Evolutionary conservation across 2,329 filamentous ascomycete species (phyloP).

Genomic region (Clonostachys sp.): DNA sequence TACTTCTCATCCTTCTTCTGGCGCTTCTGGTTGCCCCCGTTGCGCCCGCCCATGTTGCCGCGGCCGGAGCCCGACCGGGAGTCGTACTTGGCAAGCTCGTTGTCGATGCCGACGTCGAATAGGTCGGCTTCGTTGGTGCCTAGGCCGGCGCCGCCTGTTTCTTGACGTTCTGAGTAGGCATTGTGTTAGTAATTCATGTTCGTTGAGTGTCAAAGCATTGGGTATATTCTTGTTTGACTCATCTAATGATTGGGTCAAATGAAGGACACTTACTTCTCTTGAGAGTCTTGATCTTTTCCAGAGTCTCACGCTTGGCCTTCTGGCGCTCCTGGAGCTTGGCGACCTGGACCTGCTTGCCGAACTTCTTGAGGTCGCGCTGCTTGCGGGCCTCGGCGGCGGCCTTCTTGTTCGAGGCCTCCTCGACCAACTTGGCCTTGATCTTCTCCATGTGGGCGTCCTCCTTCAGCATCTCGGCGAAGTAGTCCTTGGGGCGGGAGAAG

Average conservation of each 20-base stretch:
- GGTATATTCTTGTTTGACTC: neutral
- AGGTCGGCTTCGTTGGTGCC: conserved; percentile 77
- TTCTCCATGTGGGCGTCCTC: conserved; percentile 97
- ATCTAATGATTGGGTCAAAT: neutral
- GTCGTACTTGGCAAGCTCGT: conserved; percentile 43
- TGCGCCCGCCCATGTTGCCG: conserved; percentile 14
- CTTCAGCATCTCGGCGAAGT: conserved; percentile 99
- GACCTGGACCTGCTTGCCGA: conserved; percentile 96
- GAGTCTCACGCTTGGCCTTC: conserved; percentile 85
- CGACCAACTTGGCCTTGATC: conserved; percentile 88
- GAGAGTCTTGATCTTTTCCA: conserved; percentile 91
- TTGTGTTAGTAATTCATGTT: conserved; percentile 8
- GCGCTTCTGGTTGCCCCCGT: conserved; percentile 61
- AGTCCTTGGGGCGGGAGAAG: conserved; percentile 87
- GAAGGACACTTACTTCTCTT: conserved; percentile 73
- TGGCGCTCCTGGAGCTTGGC: conserved; percentile 92
- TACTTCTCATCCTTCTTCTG: conserved; percentile 94
- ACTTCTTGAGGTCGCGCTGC: conserved; percentile 95
- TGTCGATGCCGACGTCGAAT: conserved; percentile 85
- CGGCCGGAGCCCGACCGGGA: conserved; percentile 30
- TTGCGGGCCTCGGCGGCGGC: conserved; percentile 86
- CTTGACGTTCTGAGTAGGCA: conserved; percentile 70
- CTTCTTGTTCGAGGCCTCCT: conserved; percentile 90
- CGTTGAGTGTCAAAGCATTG: conserved; percentile 9
- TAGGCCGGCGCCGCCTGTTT: conserved; percentile 51